A percentile compares a stretch with the other conserved stretches of the same genome.
These are phyloP conservation scores for Castanea sativa DNA, from an alignment of 306 rosid genomes.

Conservation along the genomic window DNA sequence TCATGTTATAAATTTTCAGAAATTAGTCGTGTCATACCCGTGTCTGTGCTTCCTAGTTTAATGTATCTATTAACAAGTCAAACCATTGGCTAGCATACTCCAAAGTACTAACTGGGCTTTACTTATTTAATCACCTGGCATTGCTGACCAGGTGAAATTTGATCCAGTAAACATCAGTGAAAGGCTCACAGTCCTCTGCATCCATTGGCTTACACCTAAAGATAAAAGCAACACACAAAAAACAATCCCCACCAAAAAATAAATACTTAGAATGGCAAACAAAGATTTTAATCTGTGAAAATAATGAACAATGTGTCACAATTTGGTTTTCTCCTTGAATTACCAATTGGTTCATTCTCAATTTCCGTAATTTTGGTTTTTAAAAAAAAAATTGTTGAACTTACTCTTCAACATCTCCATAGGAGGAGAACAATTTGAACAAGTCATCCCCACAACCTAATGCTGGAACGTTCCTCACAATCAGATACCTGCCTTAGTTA, in stretches of 20 bases:
- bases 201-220: slow-evolving; percentile 89
- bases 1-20: no score
- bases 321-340: no score
- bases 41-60: no score
- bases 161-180: slow-evolving; percentile 86
- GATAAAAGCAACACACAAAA: not conserved
- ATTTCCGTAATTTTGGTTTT: no score
- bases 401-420: slow-evolving; percentile 83
- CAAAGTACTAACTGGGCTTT: no score
- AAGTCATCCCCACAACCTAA: slow-evolving; percentile 84
- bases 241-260: no score
- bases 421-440: slow-evolving; percentile 62
- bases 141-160: slow-evolving; percentile 68
- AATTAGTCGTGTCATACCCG: no score
- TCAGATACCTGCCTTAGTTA: slow-evolving; percentile 51
- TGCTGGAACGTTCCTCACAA: slow-evolving; percentile 78
- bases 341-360: no score
- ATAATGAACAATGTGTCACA: no score
- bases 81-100: not conserved
- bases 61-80: no score
- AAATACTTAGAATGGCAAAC: no score
- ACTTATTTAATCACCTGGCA: slow-evolving; percentile 54
- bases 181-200: slow-evolving; percentile 80
- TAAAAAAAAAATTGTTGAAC: not conserved
- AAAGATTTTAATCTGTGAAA: no score